Base-by-base conservation (phyloP, 495 filamentous ascomycete species). In the Aspergillus affinis region DNA sequence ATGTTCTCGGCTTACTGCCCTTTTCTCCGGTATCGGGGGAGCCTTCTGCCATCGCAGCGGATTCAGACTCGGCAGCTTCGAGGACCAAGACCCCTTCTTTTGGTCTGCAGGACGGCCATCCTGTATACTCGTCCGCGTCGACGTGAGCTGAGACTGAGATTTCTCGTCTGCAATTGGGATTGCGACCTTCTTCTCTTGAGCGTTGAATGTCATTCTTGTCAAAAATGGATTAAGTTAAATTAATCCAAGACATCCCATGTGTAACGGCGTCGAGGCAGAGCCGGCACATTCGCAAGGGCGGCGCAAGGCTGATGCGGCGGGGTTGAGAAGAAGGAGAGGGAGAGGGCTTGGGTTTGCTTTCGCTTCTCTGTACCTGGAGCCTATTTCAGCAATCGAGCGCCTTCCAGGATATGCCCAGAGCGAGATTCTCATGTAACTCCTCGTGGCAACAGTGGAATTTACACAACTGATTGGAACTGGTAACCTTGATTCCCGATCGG, bases 41-140 rank as follows among this genome's bases (percentile, higher is more conserved):
- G 27, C n/a, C 23, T 52, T 52, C 32, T 52, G 50, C 50, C 20
- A 29, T 52, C 50, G 50, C n/a, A 52, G 15, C 8, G 50, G 50
- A 29, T 52, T 52, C 20, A 52, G 26, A 23, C 23, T 29, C 12
- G 36, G 36, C 36, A 41, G 12, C 2, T 15, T 41, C 10, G 12
- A 41, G 12, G 13, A 13, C 36, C 36, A 17, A 17, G 36, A 17
- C 36, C 5, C 8, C 36, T 17, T 41, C 36, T 13, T 4, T 17
- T 41, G 36, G 36, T 13, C 36, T 13, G 8, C 13, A 41, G 36
- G 36, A 15, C 36, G 36, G 36, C 36, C 5, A 1, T 41, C 36
- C 36, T 41, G 36, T 10, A 15, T 10, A 41, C 36, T 41, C 36
- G 36, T 41, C 36, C 36, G 10, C 36, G 36, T 15, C 36, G 36